phyloP scores from a whole-genome alignment of 345 rosid genomes.

The Fremontodendron californicum region DNA sequence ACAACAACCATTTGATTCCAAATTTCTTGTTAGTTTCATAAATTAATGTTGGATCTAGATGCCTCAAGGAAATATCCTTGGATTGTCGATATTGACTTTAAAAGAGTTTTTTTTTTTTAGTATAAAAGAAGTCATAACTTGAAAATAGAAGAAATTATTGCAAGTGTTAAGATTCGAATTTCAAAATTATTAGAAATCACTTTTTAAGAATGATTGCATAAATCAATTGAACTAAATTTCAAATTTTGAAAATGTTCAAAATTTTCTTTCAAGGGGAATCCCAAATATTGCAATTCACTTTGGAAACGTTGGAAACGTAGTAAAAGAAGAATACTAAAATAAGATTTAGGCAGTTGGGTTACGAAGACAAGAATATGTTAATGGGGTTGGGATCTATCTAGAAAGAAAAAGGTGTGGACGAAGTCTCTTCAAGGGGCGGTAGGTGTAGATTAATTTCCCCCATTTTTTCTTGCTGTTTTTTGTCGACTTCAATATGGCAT shows the following conservation, averaged over 20 bases:
- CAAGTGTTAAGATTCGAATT: too few species aligned
- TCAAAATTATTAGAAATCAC: too few species aligned
- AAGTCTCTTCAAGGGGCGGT: constrained; percentile 25
- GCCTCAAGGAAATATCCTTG: neutral
- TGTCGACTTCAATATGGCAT: constrained; percentile 34
- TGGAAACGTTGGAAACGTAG: neutral
- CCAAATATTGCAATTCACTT: neutral
- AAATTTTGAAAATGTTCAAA: too few species aligned
- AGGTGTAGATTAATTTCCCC: constrained; percentile 31
- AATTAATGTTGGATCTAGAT: neutral
- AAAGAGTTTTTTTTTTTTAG: too few species aligned
- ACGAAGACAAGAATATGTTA: neutral
- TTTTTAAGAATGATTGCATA: too few species aligned
- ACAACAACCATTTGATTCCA: neutral
- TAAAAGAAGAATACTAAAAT: neutral
- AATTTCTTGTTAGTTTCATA: neutral
- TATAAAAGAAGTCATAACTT: too few species aligned
- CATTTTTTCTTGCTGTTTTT: constrained; percentile 33
- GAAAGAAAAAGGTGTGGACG: constrained; percentile 17
- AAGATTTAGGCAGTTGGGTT: neutral
- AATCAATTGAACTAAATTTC: too few species aligned
- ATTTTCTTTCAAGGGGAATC: neutral
- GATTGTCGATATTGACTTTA: neutral
- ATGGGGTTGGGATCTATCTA: neutral
- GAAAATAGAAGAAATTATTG: too few species aligned